Conservation (phyloP, 495 filamentous ascomycete genomes). For the Aeminium ludgeri region DNA sequence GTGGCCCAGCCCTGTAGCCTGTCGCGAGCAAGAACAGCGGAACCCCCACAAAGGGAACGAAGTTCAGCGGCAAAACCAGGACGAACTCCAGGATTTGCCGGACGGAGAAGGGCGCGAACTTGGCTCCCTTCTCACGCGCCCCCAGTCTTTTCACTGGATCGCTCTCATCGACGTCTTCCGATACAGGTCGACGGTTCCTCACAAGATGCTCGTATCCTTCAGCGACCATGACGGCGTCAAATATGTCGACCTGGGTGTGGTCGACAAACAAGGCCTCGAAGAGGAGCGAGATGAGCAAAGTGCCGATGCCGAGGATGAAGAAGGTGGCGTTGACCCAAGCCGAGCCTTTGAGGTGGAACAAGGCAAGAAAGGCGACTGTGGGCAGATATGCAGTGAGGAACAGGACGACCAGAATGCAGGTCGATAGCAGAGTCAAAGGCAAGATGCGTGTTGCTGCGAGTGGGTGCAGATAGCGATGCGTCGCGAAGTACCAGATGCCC, state of each 20-base stretch:
- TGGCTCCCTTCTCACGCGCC: constrained; percentile 37
- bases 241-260: constrained; percentile 50
- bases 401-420: constrained; percentile 42
- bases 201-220: constrained; percentile 43
- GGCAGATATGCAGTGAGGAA: constrained; percentile 44
- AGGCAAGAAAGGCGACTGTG: constrained; percentile 45
- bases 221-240: constrained; percentile 45
- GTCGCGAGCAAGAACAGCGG: constrained; percentile 47
- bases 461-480: constrained; percentile 47
- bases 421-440: constrained; percentile 40
- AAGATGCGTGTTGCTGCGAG: constrained; percentile 41
- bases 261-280: constrained; percentile 57
- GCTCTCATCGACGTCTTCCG: constrained; percentile 30
- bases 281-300: constrained; percentile 40
- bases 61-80: constrained; percentile 42
- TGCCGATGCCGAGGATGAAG: constrained; percentile 49
- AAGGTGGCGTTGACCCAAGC: constrained; percentile 49
- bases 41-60: constrained; percentile 45
- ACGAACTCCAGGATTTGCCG: constrained; percentile 29
- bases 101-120: constrained; percentile 44
- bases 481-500: constrained; percentile 42
- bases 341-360: constrained; percentile 38
- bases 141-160: constrained; percentile 41
- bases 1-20: constrained; percentile 46
- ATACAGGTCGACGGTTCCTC: constrained; percentile 35